Evolutionary conservation across 345 rosid species (phyloP).

Genomic region (Arabis hirsuta): DNA sequence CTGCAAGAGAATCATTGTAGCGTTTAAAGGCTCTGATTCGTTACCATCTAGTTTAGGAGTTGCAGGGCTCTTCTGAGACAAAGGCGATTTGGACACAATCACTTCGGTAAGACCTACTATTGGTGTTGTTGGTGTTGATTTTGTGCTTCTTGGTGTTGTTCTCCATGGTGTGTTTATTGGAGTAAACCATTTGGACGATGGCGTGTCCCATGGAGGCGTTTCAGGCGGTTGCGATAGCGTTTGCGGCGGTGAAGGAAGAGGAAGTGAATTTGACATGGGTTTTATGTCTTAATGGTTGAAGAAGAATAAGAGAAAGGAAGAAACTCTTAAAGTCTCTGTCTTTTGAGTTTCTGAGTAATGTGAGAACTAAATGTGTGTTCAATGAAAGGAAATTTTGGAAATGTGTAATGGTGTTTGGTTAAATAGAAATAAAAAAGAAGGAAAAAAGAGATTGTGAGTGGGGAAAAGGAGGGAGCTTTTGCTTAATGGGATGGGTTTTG

Average conservation of each 20-base stretch:
- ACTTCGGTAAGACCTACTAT: constrained; percentile 45
- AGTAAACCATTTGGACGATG: constrained; percentile 43
- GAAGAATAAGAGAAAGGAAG: constrained; percentile 21
- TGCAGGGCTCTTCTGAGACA: constrained; percentile 33
- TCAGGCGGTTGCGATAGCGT: constrained; percentile 29
- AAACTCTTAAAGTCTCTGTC: constrained; percentile 5
- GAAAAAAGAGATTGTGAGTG: constrained; percentile 37
- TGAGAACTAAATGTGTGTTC: constrained; percentile 36
- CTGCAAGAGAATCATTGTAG: constrained; percentile 40
- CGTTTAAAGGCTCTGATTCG: constrained; percentile 37
- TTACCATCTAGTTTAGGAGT: constrained; percentile 31
- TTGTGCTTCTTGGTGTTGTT: constrained; percentile 43
- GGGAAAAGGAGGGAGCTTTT: constrained; percentile 43
- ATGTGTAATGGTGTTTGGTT: constrained; percentile 41
- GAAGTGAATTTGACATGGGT: constrained; percentile 47
- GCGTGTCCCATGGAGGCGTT: constrained; percentile 48
- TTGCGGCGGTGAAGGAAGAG: constrained; percentile 43
- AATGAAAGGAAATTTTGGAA: constrained; percentile 45
- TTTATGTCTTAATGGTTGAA: constrained; percentile 30
- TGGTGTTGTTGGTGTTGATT: constrained; percentile 42
- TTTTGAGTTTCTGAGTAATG: constrained; percentile 8
- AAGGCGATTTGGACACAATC: constrained; percentile 51
- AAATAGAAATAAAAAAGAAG: constrained; percentile 41
- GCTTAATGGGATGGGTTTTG: constrained; percentile 48
- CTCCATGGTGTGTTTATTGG: constrained; percentile 46